phyloP scores from a whole-genome alignment of 768 basidiomycete genomes.

The Dentipellis fragilis region DNA sequence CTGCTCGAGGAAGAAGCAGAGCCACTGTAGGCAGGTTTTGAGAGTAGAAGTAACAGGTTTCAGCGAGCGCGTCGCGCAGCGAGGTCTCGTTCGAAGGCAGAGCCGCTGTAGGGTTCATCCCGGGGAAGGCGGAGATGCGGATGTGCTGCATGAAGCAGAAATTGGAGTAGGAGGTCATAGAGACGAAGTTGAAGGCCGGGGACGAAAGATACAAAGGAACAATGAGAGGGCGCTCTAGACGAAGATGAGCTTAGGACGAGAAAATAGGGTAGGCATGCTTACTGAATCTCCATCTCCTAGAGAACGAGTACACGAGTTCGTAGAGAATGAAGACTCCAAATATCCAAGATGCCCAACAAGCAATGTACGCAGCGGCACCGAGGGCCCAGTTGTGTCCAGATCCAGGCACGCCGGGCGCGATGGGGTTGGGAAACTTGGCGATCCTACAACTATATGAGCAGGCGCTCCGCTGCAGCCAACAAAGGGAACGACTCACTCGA shows the following conservation, averaged over 20 bases:
- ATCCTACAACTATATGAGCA: constrained; percentile 34
- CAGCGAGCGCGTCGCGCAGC: constrained; percentile 56
- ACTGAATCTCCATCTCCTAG: constrained; percentile 72
- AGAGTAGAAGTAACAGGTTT: constrained; percentile 74
- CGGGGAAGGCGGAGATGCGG: constrained; percentile 55
- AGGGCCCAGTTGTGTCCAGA: constrained; percentile 76
- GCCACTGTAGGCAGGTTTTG: constrained; percentile 79
- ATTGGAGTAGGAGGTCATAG: constrained; percentile 71
- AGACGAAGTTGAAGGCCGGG: constrained; percentile 63
- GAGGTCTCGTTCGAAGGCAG: constrained; percentile 12
- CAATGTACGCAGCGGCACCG: constrained; percentile 73
- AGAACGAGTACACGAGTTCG: constrained; percentile 67
- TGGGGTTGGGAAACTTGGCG: constrained; percentile 63
- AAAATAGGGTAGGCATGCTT: constrained; percentile 28
- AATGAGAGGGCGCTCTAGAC: constrained; percentile 69
- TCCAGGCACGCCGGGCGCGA: constrained; percentile 56
- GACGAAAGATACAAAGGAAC: constrained; percentile 78
- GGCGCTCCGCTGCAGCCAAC: constrained; percentile 4
- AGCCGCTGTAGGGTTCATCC: constrained; percentile 31
- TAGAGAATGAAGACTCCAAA: constrained; percentile 66
- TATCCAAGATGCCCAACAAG: constrained; percentile 72
- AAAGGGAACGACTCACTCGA: constrained; percentile 51
- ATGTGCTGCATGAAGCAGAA: constrained; percentile 81
- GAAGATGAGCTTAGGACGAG: not conserved
- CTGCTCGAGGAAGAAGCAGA: constrained; percentile 78